Conservation (phyloP, 768 basidiomycete species). For the Suillus subluteus region DNA sequence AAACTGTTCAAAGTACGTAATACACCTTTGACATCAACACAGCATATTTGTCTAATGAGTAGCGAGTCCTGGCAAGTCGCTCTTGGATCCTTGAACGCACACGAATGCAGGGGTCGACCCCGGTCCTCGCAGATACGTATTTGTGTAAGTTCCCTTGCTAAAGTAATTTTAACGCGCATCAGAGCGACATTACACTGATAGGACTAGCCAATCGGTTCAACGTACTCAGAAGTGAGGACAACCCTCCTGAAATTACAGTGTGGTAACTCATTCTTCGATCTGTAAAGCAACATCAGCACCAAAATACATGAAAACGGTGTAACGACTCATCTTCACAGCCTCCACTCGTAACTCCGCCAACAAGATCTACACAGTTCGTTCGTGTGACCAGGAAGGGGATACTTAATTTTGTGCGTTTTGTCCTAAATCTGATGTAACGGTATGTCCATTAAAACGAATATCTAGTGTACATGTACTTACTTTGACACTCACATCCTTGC, state of each 20-base stretch:
- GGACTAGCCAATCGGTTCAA: neutral
- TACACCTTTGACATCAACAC: no score
- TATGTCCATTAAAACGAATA: neutral
- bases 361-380: conserved; percentile 99
- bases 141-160: no score
- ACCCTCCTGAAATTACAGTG: neutral
- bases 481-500: conserved; percentile 95
- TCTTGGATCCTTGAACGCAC: no score
- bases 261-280: conserved; percentile 33
- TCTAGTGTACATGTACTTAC: conserved; percentile 43
- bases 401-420: conserved; percentile 86
- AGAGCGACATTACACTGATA: neutral
- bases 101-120: no score
- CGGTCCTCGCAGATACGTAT: no score
- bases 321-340: conserved; percentile 83
- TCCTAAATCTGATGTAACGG: conserved; percentile 76
- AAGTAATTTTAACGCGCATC: no score
- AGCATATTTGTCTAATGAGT: no score
- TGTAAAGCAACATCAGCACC: conserved; percentile 16
- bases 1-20: neutral
- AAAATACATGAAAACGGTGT: neutral
- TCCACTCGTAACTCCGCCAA: conserved; percentile 96
- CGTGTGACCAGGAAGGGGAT: conserved; percentile 89
- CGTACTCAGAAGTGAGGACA: neutral
- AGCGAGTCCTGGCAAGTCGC: no score